Conservation (phyloP, 208 protist species). For the Trypanosoma melophagium region DNA sequence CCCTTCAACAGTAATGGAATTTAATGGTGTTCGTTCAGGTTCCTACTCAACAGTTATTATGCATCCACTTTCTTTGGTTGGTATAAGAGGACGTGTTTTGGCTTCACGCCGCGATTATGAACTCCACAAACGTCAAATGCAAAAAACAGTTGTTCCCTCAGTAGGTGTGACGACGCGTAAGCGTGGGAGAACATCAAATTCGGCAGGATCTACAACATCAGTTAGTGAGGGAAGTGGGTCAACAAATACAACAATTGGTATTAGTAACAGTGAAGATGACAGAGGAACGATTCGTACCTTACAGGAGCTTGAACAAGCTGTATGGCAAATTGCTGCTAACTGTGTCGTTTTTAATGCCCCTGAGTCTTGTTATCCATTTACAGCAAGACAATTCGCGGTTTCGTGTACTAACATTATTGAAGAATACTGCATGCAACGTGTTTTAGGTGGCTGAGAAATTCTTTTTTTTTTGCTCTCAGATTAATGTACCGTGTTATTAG, state of each 20-base stretch:
- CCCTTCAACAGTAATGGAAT: conserved; percentile 78
- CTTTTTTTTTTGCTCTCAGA: no score
- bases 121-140: conserved; percentile 20
- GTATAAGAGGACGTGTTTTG: conserved; percentile 55
- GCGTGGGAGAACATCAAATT: conserved; percentile 2
- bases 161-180: conserved; percentile 16
- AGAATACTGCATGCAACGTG: conserved; percentile 59
- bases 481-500: no score
- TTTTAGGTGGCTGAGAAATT: conserved; percentile 11
- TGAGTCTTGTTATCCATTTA: conserved; percentile 69
- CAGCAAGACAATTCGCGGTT: conserved; percentile 55
- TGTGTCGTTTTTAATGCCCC: conserved; percentile 86
- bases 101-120: conserved; percentile 59
- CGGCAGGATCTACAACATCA: neutral
- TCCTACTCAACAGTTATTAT: conserved; percentile 62
- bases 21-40: conserved; percentile 66
- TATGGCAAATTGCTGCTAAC: conserved; percentile 83
- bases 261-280: conserved; percentile 5
- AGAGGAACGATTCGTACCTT: conserved; percentile 35
- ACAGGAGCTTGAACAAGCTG: conserved; percentile 63
- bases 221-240: conserved; percentile 3
- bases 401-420: conserved; percentile 57
- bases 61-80: conserved; percentile 49
- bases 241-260: neutral
- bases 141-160: no score